These are phyloP conservation scores for Camillea tinctor DNA, from an alignment of 2,329 filamentous ascomycete genomes.

Conservation along the genomic window DNA sequence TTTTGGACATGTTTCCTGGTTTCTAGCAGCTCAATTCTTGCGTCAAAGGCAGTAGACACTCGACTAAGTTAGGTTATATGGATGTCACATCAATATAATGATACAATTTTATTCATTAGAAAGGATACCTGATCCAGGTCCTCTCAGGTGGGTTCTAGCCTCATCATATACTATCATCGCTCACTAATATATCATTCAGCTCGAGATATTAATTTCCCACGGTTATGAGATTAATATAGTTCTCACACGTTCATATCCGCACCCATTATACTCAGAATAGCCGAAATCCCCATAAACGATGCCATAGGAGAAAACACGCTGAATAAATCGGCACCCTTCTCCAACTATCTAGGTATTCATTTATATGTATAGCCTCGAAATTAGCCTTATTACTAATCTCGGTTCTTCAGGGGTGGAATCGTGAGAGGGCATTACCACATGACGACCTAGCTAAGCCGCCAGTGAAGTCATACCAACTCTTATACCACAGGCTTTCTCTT, in stretches of 20 bases:
- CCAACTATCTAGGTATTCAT: slow-evolving; percentile 12
- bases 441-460: slow-evolving; percentile 37
- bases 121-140: no score
- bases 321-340: slow-evolving; percentile 41
- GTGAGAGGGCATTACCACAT: slow-evolving; percentile 24
- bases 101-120: no score
- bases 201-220: slow-evolving; percentile 44
- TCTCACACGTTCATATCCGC: slow-evolving; percentile 41
- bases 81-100: no score
- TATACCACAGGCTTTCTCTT: slow-evolving; percentile 31
- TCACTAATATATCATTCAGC: slow-evolving; percentile 24
- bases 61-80: no score
- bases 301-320: slow-evolving; percentile 37
- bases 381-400: neutral
- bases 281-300: slow-evolving; percentile 43
- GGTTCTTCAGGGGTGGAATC: slow-evolving; percentile 22
- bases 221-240: slow-evolving; percentile 47
- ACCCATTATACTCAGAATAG: slow-evolving; percentile 40
- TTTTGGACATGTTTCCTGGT: neutral
- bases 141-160: no score
- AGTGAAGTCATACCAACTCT: slow-evolving; percentile 38
- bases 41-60: neutral
- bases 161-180: no score
- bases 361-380: neutral
- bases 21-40: neutral